Evolutionary conservation across 2,329 filamentous ascomycete species (phyloP), one percentile per base, ranked within the genome.

Genomic region (Xylariaceae sp.): DNA sequence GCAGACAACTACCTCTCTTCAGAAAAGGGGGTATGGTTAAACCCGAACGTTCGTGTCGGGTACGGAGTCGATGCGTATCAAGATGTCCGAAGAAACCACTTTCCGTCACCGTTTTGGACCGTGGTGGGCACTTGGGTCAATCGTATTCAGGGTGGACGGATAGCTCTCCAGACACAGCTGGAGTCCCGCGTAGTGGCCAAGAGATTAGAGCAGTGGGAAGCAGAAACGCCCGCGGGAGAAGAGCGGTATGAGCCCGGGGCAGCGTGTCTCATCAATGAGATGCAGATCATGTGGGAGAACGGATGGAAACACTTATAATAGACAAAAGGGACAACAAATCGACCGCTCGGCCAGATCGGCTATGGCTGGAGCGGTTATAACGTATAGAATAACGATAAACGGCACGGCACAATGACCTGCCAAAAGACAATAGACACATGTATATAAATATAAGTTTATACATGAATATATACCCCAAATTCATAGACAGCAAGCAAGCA

Each of bases 271-370:
- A 80, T 84, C 57, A 80, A 84, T 65, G 82, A 84, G 72, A 84
- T 82, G 80, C 81, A 84, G 66, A 80, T 85, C 63, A 76, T 84
- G 72, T 81, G 79, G 70, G 71, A 74, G 65, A 83, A 83, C 67
- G 82, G 82, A 34, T 85, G 82, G 82, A 81, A 78, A 62, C 82
- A 85, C 72, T 70, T 83, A 55, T 84, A 74, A 55, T 84, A 74
- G 63, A 53, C n/a, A 55, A 39, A 11, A 23, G 2, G 18, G 18
- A 61, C 23, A 30, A 53, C 59, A 48, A 62, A 6, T n/a, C 18
- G 3, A 50, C 11, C 8, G 10, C 3, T 18, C 48, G 2, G 48
- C 2, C 1, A 50, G 10, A 4, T 13, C 10, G n/a, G n/a, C n/a
- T n/a, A n/a, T n/a, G 13, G 6, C 11, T 15, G 13, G 15, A 48